Evolutionary conservation across 352 stramenopile species (phyloP).

Genomic region (Pythium chondricola): DNA sequence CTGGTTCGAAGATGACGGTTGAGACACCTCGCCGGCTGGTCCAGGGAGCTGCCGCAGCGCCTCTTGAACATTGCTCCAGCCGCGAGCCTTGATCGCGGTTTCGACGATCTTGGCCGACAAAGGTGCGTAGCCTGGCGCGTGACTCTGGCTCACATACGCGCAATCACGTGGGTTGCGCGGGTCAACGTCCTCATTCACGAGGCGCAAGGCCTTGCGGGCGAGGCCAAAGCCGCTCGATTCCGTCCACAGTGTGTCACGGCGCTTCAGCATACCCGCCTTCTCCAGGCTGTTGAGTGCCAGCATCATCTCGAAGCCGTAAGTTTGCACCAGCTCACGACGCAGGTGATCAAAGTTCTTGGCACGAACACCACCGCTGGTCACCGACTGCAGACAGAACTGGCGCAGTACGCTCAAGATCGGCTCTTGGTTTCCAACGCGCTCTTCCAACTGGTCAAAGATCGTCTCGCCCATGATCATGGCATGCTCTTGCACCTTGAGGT

Average conservation of each 20-base stretch:
- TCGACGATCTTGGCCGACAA: slow-evolving; percentile 92
- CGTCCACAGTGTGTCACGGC: slow-evolving; percentile 83
- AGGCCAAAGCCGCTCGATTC: slow-evolving; percentile 79
- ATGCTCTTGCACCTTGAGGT: slow-evolving; percentile 93
- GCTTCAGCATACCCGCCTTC: slow-evolving; percentile 86
- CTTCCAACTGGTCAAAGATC: slow-evolving; percentile 93
- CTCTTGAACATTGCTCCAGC: slow-evolving; percentile 76
- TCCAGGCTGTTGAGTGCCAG: slow-evolving; percentile 93
- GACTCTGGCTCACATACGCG: slow-evolving; percentile 84
- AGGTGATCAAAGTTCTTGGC: slow-evolving; percentile 93
- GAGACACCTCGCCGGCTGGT: slow-evolving; percentile 67
- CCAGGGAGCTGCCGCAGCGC: slow-evolving; percentile 80
- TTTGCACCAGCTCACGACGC: slow-evolving; percentile 92
- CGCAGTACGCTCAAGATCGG: slow-evolving; percentile 87
- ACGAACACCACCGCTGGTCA: slow-evolving; percentile 91
- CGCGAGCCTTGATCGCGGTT: slow-evolving; percentile 66
- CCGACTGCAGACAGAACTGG: slow-evolving; percentile 92
- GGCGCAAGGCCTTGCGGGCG: slow-evolving; percentile 85
- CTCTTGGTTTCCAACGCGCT: slow-evolving; percentile 92
- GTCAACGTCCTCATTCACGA: slow-evolving; percentile 96
- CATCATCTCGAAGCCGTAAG: slow-evolving; percentile 96
- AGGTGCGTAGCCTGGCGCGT: slow-evolving; percentile 90
- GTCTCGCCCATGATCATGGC: slow-evolving; percentile 94
- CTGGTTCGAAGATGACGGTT: slow-evolving; percentile 35
- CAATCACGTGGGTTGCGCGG: slow-evolving; percentile 92